Conservation (phyloP, 2,329 filamentous ascomycete species). For the Fusarium fracticaudum region DNA sequence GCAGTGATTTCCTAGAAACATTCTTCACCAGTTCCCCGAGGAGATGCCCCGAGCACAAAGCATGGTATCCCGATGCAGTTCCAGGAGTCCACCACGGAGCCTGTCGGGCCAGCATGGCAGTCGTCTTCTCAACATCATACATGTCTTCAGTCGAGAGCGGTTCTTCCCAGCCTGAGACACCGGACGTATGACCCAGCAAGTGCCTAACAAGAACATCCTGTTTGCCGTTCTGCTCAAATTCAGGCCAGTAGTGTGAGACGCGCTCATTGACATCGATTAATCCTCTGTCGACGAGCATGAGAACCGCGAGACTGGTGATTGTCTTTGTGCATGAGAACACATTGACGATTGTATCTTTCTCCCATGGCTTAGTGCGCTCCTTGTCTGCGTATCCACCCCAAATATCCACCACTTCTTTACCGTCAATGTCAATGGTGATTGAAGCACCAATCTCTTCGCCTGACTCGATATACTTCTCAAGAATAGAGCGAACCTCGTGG, state of each 20-base stretch:
- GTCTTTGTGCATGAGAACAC: constrained; percentile 26
- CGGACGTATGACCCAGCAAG: constrained; percentile 5
- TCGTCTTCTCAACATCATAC: not conserved
- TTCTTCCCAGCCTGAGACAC: constrained; percentile 4
- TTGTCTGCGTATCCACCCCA: constrained; percentile 4
- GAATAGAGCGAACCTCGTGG: not conserved
- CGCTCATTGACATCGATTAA: not conserved
- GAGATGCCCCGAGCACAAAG: not conserved
- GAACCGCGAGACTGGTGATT: constrained; percentile 19
- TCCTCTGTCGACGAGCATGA: constrained; percentile 18
- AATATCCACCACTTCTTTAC: not conserved
- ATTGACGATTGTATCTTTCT: not conserved
- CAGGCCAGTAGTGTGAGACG: constrained; percentile 26
- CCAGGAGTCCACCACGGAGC: constrained; percentile 4
- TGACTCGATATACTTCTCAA: not conserved
- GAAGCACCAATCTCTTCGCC: not conserved
- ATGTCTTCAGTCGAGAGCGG: not conserved
- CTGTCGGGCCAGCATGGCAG: not conserved
- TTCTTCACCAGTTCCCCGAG: not conserved
- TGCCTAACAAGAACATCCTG: constrained; percentile 3
- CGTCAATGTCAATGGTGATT: not conserved
- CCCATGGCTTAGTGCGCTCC: not conserved
- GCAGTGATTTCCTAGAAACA: not conserved
- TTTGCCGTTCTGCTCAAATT: constrained; percentile 23
- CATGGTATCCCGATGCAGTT: not conserved